Conservation (phyloP, 768 basidiomycete genomes). For the Auriculariales sp. region DNA sequence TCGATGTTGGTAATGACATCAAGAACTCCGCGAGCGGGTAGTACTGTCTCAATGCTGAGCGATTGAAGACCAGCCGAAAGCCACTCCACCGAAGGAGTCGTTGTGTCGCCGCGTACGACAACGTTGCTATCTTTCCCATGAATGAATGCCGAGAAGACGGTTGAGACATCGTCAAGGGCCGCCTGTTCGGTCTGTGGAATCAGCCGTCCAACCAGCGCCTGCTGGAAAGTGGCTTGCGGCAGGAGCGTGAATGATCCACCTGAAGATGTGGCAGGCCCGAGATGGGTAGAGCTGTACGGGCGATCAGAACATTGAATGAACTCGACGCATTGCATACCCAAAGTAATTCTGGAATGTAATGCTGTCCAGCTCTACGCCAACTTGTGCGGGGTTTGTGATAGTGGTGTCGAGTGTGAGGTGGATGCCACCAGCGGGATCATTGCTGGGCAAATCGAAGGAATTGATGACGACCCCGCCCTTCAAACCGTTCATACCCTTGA, state of each 20-base stretch:
- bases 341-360: slow-evolving; percentile 49
- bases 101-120: slow-evolving; percentile 41
- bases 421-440: slow-evolving; percentile 61
- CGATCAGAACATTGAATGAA: no score
- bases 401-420: slow-evolving; percentile 48
- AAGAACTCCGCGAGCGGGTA: slow-evolving; percentile 49
- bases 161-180: slow-evolving; percentile 44
- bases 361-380: slow-evolving; percentile 48
- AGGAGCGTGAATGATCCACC: slow-evolving; percentile 35
- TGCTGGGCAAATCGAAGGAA: slow-evolving; percentile 52
- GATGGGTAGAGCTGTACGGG: slow-evolving; percentile 16
- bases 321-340: slow-evolving; percentile 27
- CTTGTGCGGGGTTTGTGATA: slow-evolving; percentile 55
- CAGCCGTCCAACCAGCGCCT: slow-evolving; percentile 47
- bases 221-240: slow-evolving; percentile 34
- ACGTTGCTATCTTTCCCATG: slow-evolving; percentile 50
- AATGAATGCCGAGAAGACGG: slow-evolving; percentile 58
- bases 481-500: slow-evolving; percentile 56
- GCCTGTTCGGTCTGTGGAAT: slow-evolving; percentile 39
- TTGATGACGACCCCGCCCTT: slow-evolving; percentile 47
- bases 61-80: slow-evolving; percentile 55
- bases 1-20: slow-evolving; percentile 49
- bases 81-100: slow-evolving; percentile 53
- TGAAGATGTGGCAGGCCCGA: slow-evolving; percentile 45
- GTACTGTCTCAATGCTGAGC: slow-evolving; percentile 39